Evolutionary conservation across 805 yeast species (phyloP).

Genomic region (Saturnispora zaruensis): DNA sequence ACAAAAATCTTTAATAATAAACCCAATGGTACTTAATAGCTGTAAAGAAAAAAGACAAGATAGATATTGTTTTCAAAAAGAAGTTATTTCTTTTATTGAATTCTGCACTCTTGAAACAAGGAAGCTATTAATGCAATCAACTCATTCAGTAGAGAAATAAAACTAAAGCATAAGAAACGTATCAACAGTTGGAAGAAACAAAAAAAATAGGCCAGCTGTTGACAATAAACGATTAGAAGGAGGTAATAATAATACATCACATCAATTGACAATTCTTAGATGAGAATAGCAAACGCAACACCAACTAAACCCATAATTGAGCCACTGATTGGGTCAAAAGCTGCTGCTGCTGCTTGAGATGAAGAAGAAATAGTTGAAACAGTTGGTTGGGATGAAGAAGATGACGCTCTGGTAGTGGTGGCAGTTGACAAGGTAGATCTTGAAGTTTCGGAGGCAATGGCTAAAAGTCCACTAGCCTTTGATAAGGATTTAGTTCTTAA

Average conservation of each 20-base stretch:
- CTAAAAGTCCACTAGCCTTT: constrained; percentile 33
- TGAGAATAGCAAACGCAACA: constrained; percentile 30
- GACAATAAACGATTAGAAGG: not conserved
- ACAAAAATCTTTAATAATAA: constrained; percentile 3
- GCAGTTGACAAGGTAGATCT: constrained; percentile 7
- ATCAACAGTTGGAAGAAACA: not conserved
- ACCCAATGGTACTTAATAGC: not conserved
- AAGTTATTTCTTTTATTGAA: not conserved
- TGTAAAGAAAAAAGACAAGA: not conserved
- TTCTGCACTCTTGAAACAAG: not conserved
- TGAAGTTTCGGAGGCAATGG: constrained; percentile 32
- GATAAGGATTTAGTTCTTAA: constrained; percentile 18
- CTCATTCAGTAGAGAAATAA: constrained; percentile 1
- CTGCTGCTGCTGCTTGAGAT: constrained; percentile 23
- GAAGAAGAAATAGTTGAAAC: constrained; percentile 11
- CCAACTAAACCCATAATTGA: constrained; percentile 30
- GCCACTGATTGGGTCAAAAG: constrained; percentile 25
- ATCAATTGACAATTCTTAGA: constrained; percentile 16
- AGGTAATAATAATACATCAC: not conserved
- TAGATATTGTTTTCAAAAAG: not conserved
- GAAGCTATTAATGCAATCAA: not conserved
- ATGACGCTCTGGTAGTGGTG: constrained; percentile 17
- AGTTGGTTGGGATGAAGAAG: constrained; percentile 25
- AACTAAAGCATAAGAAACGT: not conserved
- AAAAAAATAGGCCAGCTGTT: not conserved